Conservation (phyloP, 1,139 yeast species). For the Nakaseomyces uthaithaninus region DNA sequence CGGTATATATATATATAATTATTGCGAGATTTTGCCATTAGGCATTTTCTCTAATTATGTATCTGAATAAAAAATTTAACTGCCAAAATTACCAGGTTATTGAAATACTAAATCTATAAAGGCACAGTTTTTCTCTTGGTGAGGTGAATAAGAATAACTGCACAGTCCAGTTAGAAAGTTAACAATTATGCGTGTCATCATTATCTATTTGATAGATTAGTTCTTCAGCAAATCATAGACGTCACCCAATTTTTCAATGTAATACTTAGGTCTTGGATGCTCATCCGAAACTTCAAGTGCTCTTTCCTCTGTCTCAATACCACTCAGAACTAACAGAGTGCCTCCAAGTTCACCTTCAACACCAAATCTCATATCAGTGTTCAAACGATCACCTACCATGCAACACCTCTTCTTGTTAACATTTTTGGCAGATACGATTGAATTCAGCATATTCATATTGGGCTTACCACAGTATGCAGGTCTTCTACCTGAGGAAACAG, state of each 20-base stretch:
- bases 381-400: constrained; percentile 93
- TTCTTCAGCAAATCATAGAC: constrained; percentile 33
- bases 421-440: constrained; percentile 59
- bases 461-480: constrained; percentile 91
- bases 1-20: too few species aligned
- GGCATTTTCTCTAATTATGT: too few species aligned
- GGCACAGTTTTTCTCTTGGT: too few species aligned
- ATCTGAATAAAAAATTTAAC: too few species aligned
- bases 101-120: too few species aligned
- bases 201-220: neutral
- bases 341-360: constrained; percentile 70
- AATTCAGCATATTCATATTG: constrained; percentile 79
- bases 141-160: too few species aligned
- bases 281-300: constrained; percentile 39
- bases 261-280: constrained; percentile 54
- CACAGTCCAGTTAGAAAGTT: too few species aligned
- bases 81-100: too few species aligned
- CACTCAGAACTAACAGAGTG: constrained; percentile 80
- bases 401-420: constrained; percentile 58
- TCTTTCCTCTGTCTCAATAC: constrained; percentile 70
- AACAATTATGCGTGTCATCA: neutral
- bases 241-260: constrained; percentile 69
- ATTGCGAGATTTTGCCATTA: too few species aligned
- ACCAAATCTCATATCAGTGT: constrained; percentile 93
- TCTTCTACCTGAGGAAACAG: constrained; percentile 64